A percentile compares a stretch with the other conserved stretches of the same genome.
Conservation (phyloP, 169 alveolate species). For the Plasmodium falciparum region DNA sequence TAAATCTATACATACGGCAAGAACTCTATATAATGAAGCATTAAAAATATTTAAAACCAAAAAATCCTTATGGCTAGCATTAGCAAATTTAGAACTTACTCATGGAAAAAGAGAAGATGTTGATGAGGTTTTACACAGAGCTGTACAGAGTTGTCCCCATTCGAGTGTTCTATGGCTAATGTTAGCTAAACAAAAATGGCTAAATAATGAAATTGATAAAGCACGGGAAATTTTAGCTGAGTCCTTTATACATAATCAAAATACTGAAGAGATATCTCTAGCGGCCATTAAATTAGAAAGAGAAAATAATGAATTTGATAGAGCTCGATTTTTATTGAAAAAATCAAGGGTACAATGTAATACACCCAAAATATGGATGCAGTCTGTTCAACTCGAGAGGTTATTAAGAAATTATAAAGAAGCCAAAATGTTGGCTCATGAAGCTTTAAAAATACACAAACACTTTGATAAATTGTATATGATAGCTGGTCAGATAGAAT, state of each 20-base stretch:
- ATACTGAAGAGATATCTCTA: slow-evolving; percentile 90
- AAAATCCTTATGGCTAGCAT: slow-evolving; percentile 94
- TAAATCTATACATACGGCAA: slow-evolving; percentile 89
- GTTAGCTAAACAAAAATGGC: slow-evolving; percentile 94
- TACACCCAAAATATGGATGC: slow-evolving; percentile 92
- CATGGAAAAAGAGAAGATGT: slow-evolving; percentile 91
- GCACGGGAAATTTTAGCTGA: slow-evolving; percentile 92
- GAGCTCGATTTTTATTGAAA: slow-evolving; percentile 93
- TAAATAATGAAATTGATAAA: slow-evolving; percentile 90
- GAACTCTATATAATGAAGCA: slow-evolving; percentile 91
- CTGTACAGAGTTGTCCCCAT: slow-evolving; percentile 92
- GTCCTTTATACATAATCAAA: slow-evolving; percentile 90
- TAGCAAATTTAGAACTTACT: slow-evolving; percentile 96
- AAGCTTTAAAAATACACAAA: slow-evolving; percentile 89
- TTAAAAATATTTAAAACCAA: slow-evolving; percentile 88
- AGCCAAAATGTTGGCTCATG: slow-evolving; percentile 85
- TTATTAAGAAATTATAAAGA: slow-evolving; percentile 86
- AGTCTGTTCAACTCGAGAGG: slow-evolving; percentile 93
- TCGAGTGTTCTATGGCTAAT: slow-evolving; percentile 94
- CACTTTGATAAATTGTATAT: slow-evolving; percentile 92
- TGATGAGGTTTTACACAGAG: slow-evolving; percentile 88
- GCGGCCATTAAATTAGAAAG: slow-evolving; percentile 94
- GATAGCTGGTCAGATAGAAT: slow-evolving; percentile 92
- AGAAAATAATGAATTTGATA: slow-evolving; percentile 92
- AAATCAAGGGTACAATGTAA: slow-evolving; percentile 91